Conservation (phyloP, 345 rosid species). For the Gossypium turneri region DNA sequence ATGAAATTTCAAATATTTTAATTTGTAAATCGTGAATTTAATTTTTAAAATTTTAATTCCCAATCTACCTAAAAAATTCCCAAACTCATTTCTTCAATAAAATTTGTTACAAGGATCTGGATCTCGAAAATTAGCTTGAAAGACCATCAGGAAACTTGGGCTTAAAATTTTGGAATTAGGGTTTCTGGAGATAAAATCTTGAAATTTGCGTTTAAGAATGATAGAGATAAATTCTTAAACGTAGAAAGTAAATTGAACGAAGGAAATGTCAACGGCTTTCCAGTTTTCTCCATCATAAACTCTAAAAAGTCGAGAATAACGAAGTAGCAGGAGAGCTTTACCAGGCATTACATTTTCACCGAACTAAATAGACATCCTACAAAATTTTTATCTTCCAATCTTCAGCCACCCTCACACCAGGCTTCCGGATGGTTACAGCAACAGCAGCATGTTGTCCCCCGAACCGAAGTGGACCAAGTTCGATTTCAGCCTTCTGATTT, state of each 20-base stretch:
- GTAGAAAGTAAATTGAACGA: constrained; percentile 1
- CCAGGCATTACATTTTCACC: not conserved
- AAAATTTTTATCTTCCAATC: constrained; percentile 78
- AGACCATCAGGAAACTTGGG: too few species aligned
- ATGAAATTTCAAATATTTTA: too few species aligned
- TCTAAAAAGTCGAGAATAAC: not conserved
- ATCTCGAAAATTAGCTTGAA: too few species aligned
- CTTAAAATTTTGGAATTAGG: too few species aligned
- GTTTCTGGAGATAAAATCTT: too few species aligned
- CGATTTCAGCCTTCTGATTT: constrained; percentile 55
- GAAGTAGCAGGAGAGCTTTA: not conserved
- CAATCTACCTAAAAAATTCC: too few species aligned
- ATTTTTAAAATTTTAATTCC: too few species aligned
- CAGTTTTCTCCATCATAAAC: not conserved
- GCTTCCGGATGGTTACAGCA: constrained; percentile 71
- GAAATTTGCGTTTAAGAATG: too few species aligned
- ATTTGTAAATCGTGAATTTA: too few species aligned
- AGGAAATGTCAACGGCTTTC: not conserved
- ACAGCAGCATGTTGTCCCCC: constrained; percentile 24
- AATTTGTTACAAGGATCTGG: too few species aligned
- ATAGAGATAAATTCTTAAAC: too few species aligned
- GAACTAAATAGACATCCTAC: constrained; percentile 14
- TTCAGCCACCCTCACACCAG: constrained; percentile 64
- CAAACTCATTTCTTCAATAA: too few species aligned
- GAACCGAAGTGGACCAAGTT: constrained; percentile 58